A percentile compares a stretch with the other conserved stretches of the same genome.
Evolutionary conservation across 169 alveolate genomes (phyloP).

Genomic region (Plasmodium falciparum): DNA sequence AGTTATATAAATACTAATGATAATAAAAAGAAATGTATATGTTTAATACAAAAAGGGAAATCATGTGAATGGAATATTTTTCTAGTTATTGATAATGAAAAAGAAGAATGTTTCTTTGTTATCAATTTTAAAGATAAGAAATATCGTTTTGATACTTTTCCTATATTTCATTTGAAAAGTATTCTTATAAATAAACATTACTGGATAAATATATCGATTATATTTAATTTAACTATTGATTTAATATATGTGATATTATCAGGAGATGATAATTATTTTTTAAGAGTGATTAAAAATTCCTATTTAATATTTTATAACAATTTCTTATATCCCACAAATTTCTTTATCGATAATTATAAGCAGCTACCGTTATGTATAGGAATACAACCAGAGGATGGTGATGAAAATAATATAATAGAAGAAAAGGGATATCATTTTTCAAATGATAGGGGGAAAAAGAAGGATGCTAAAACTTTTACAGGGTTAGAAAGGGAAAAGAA

Average conservation of each 20-base stretch:
- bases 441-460: background rate
- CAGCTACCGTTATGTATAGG: conserved; percentile 31
- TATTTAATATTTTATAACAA: conserved; percentile 54
- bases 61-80: conserved; percentile 29
- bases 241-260: conserved; percentile 47
- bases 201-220: conserved; percentile 42
- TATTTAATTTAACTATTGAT: conserved; percentile 56
- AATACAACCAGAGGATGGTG: background rate
- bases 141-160: conserved; percentile 44
- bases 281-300: background rate
- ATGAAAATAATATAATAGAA: background rate
- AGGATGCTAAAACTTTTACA: background rate
- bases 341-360: conserved; percentile 3
- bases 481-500: background rate
- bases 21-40: conserved; percentile 21
- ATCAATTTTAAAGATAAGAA: conserved; percentile 32
- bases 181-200: conserved; percentile 13
- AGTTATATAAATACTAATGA: background rate
- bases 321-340: conserved; percentile 47
- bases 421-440: background rate
- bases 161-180: conserved; percentile 22
- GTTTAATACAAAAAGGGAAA: conserved; percentile 62
- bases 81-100: conserved; percentile 34
- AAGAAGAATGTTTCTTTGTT: conserved; percentile 39
- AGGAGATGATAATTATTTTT: conserved; percentile 36